phyloP scores from a whole-genome alignment of 2,329 filamentous ascomycete genomes.

The Cytospora paraplurivora region DNA sequence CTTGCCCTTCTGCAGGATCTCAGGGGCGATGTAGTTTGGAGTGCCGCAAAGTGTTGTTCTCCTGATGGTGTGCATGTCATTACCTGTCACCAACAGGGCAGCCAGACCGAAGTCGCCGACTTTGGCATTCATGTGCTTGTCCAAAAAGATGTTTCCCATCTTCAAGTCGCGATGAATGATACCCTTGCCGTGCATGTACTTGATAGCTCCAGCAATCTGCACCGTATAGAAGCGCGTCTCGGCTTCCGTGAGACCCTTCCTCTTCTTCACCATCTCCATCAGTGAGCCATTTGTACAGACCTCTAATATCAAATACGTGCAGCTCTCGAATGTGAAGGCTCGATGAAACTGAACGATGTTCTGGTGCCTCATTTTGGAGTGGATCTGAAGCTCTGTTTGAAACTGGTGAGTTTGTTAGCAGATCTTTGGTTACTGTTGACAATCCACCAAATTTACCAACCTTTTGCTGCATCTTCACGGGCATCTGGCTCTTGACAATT shows the following conservation, averaged over 20 bases:
- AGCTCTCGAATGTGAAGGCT: constrained; percentile 86
- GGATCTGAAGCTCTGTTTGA: constrained; percentile 89
- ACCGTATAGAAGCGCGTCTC: constrained; percentile 93
- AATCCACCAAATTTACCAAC: constrained; percentile 43
- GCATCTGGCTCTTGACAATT: constrained; percentile 83
- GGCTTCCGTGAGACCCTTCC: constrained; percentile 87
- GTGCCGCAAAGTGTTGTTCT: constrained; percentile 95
- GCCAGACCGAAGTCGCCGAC: constrained; percentile 97
- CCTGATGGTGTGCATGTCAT: constrained; percentile 80
- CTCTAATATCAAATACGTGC: constrained; percentile 92
- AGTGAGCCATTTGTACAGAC: constrained; percentile 94
- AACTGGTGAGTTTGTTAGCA: constrained; percentile 48
- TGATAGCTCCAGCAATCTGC: constrained; percentile 94
- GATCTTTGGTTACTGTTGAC: background rate
- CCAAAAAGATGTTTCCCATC: constrained; percentile 96
- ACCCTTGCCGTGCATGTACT: constrained; percentile 94
- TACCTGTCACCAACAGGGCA: constrained; percentile 86
- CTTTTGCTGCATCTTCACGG: constrained; percentile 82
- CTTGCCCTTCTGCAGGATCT: constrained; percentile 91
- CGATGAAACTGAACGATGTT: constrained; percentile 96
- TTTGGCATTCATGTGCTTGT: constrained; percentile 94
- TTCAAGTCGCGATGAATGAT: constrained; percentile 97
- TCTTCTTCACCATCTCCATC: constrained; percentile 95
- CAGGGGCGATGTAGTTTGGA: constrained; percentile 96
- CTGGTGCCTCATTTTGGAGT: constrained; percentile 94